These are phyloP conservation scores for Achaetomiella virescens DNA, from an alignment of 495 filamentous ascomycete species.

Conservation along the genomic window DNA sequence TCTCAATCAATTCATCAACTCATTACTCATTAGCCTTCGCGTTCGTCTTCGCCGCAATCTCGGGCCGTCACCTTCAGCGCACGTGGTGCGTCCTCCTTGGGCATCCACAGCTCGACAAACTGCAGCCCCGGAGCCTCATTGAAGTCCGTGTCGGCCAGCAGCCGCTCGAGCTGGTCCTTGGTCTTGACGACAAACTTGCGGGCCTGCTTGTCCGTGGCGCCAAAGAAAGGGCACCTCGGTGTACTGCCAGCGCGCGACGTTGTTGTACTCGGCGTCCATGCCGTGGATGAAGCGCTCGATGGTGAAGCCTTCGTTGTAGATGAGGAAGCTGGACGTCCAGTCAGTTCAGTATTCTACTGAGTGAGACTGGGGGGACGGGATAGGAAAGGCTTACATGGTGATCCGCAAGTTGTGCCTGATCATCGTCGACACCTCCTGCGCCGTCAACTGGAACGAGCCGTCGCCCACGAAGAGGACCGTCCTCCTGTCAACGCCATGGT, in stretches of 20 bases:
- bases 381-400: slow-evolving; percentile 55
- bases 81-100: slow-evolving; percentile 69
- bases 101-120: slow-evolving; percentile 85
- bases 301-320: slow-evolving; percentile 71
- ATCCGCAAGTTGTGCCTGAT: slow-evolving; percentile 68
- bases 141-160: slow-evolving; percentile 66
- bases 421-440: slow-evolving; percentile 83
- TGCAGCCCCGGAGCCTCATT: slow-evolving; percentile 43
- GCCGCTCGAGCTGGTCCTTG: slow-evolving; percentile 57
- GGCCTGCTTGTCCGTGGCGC: slow-evolving; percentile 49
- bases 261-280: slow-evolving; percentile 73
- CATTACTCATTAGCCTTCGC: slow-evolving; percentile 27
- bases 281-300: slow-evolving; percentile 73
- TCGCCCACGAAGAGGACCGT: slow-evolving; percentile 86
- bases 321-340: slow-evolving; percentile 52
- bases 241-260: slow-evolving; percentile 69
- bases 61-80: slow-evolving; percentile 66
- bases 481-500: slow-evolving; percentile 46
- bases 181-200: slow-evolving; percentile 66
- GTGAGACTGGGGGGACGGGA: background rate
- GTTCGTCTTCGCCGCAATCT: slow-evolving; percentile 56
- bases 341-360: background rate
- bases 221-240: slow-evolving; percentile 65
- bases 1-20: too few species aligned
- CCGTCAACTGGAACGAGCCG: slow-evolving; percentile 77